Base-by-base conservation (phyloP, 768 basidiomycete genomes). In the Boletus rex-veris region DNA sequence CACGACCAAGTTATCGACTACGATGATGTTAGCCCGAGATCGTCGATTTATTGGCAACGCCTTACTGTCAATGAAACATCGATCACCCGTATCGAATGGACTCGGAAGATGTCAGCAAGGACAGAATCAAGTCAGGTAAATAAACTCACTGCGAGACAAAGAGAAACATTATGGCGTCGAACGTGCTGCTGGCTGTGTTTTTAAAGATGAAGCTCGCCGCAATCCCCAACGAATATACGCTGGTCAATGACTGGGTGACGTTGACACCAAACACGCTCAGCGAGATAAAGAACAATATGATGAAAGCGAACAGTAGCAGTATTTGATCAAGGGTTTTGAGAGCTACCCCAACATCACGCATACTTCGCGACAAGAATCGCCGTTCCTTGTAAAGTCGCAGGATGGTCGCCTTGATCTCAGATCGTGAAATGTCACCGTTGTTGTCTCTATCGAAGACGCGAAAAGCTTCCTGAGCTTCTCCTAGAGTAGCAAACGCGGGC, bases 121-220 rank as follows among this genome's bases (percentile, higher is more conserved):
- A 37, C 18, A 40, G n/a, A n/a, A 44, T 31, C n/a, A n/a, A 43
- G 33, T 28, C 12, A 35, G 39, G 35, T n/a, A 11, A 41, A 41
- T 41, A n/a, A 26, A 74, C 87, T 59, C 57, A 89, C 88, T 92
- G 90, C 3, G 88, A 85, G 38, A 90, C 88, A 64, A 90, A 90
- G 58, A 90, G 68, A 66, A 92, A 88, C 79, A 90, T 85, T 62
- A 90, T 85, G 26, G 88, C 78, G 68, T 90, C 88, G 62, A 92
- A 92, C 16, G 84, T 84, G 50, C 72, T 78, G 55, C 84, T 82
- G 19, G 88, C 85, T 5, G 88, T 71, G 58, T 76, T 80, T 73
- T 88, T 90, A 77, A 92, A 92, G 59, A 92, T 78, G 62, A 92
- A 92, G 65, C 87, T 89, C 10, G 81, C 82, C 6, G 85, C 90